phyloP scores from a whole-genome alignment of 2,329 filamentous ascomycete genomes.

The Neofusicoccum laricinum region DNA sequence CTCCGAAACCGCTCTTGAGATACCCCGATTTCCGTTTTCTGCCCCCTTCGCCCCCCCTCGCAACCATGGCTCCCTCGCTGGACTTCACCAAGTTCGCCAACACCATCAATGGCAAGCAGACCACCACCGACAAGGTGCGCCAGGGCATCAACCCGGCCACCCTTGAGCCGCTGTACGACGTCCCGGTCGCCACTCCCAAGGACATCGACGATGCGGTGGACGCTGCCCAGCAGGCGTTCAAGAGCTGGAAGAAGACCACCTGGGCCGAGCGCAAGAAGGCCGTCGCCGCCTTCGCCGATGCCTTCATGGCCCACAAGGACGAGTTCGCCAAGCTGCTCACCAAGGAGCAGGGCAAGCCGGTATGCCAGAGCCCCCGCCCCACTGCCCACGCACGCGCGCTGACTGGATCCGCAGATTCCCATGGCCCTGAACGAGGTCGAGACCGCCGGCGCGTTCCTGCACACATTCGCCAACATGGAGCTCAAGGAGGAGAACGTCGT shows the following conservation, averaged over 20 bases:
- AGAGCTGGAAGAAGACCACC: slow-evolving; percentile 37
- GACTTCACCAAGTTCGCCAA: slow-evolving; percentile 30
- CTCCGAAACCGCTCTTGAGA: background rate
- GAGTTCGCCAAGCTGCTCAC: slow-evolving; percentile 25
- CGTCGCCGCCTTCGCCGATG: slow-evolving; percentile 23
- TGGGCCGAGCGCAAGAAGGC: slow-evolving; percentile 23
- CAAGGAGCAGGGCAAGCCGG: slow-evolving; percentile 27
- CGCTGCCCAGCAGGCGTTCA: slow-evolving; percentile 44
- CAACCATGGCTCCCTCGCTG: slow-evolving; percentile 8
- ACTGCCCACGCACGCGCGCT: too few relatives aligned
- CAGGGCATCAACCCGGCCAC: slow-evolving; percentile 51
- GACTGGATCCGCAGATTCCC: slow-evolving; percentile 6
- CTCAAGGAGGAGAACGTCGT: slow-evolving; percentile 39
- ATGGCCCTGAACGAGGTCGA: slow-evolving; percentile 23
- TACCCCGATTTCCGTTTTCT: background rate
- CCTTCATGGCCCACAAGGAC: slow-evolving; percentile 18
- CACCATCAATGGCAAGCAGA: slow-evolving; percentile 48
- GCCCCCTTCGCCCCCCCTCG: background rate
- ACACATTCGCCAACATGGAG: slow-evolving; percentile 31
- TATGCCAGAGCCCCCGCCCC: background rate
- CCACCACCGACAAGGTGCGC: slow-evolving; percentile 40
- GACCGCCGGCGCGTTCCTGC: slow-evolving; percentile 26
- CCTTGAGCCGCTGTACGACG: slow-evolving; percentile 43
- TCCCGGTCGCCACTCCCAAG: slow-evolving; percentile 44
- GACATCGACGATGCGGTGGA: slow-evolving; percentile 50